Base-by-base conservation (phyloP, 2,329 filamentous ascomycete genomes). In the Coniella lustricola region DNA sequence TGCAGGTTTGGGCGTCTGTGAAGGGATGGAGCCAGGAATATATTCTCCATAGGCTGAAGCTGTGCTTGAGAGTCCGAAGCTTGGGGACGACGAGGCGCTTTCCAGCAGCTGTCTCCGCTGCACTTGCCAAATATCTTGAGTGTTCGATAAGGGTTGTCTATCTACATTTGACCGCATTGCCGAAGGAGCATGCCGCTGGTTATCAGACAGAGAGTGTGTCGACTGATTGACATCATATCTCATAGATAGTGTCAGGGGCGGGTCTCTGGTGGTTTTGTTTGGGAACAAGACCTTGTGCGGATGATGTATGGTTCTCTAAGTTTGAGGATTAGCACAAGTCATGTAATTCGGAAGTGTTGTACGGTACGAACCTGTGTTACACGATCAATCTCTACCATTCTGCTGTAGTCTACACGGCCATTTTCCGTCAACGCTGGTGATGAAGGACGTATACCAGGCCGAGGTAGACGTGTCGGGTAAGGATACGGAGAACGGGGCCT, bases 401-500 rank as follows among this genome's bases (percentile, higher is more conserved):
- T 70, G 52, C 66, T 72, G 57, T 75, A 75, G 56, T 76, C 73
- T 44, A 75, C 60, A 39, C 56, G 60, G 7, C 73, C 73, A 52
- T 67, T 68, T 50, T 75, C 70, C 4, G 70, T 71, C 45, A 75
- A 57, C 40, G 72, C 72, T 13, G 74, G 74, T 12, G 74, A 78
- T 22, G 69, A 63, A 38, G 74, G 67, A 36, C 72, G 67, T 33
- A 74, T 64, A 3, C 75, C 75, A 16, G 75, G 76, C 17, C 77
- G 71, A 57, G 72, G 79, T 31, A 81, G 62, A 16, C 77, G 73
- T 39, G 76, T 73, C 21, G 77, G 77, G 50, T 81, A 81, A 18
- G 75, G 75, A 52, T 76, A 81, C 1, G 78, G 77, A 18, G 78
- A 81, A 25, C 76, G 70, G 41, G 77, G 74, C n/a, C 76, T 69